Base-by-base conservation (phyloP, 108 stramenopile genomes). In the Pseudonitzschia delicatissima region DNA sequence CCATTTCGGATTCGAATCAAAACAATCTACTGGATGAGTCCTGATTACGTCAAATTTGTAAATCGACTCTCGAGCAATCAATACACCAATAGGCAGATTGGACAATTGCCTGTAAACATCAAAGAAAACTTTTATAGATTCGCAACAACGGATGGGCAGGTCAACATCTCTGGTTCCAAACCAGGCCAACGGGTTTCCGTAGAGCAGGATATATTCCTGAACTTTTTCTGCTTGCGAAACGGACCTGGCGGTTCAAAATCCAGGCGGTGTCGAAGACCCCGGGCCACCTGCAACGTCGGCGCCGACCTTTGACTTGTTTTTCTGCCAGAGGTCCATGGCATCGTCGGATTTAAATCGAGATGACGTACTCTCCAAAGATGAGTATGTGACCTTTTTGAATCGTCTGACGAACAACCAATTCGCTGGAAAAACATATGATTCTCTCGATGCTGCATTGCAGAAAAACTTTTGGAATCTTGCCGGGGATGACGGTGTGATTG, bases 21-120 rank as follows among this genome's bases (percentile, higher is more conserved):
- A 64, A 78, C 45, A 62, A 61, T 40, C 48, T 47, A 13, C 26
- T 82, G 57, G 48, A 72, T 45, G 26, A 62, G 25, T 35, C 34
- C n/a, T 26, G 81, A 82, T 50, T 78, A 78, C 49, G 61, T 82
- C 28, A 58, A 68, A 12, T 76, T 82, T 45, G 49, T 78, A n/a
- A 78, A 78, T 65, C 64, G 69, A 34, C 42, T 78, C 8, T 66
- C 76, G 12, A 33, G 31, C 4, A 66, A 68, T 64, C 49, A 51
- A 45, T 71, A 71, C 28, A 17, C 35, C 12, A 53, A 33, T 28
- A 34, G 5, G 11, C 26, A 50, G 21, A 78, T 71, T 34, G 66
- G 58, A 2, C 64, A 59, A 13, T 35, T 78, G 27, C 77, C 77
- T 4, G 21, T n/a, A n/a, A 51, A 64, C 36, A 61, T 82, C 3